Conservation (phyloP, 1,284 basidiomycete genomes). For the Ceratobasidium sp. region DNA sequence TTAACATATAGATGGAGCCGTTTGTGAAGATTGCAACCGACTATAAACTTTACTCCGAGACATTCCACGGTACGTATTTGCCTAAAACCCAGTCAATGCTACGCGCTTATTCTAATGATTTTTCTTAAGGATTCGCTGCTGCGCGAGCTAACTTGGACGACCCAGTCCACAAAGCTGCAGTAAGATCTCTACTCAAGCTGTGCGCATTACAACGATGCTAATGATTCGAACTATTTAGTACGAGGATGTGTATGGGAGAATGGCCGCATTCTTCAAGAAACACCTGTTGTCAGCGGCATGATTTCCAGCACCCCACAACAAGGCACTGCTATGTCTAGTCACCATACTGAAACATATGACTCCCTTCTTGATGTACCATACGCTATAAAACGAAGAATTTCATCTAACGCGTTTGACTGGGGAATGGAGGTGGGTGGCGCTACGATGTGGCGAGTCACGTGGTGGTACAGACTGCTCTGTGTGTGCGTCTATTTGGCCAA, state of each 20-base stretch:
- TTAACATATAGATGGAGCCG: slow-evolving; percentile 16
- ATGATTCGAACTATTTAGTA: slow-evolving; percentile 1
- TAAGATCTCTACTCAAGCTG: not conserved
- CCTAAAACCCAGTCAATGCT: not conserved
- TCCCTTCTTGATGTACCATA: too few species aligned
- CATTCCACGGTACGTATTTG: slow-evolving; percentile 17
- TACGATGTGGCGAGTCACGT: too few species aligned
- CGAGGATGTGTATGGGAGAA: slow-evolving; percentile 30
- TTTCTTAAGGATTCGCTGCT: slow-evolving; percentile 23
- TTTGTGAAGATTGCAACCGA: slow-evolving; percentile 27
- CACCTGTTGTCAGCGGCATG: not conserved
- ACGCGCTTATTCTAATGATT: not conserved
- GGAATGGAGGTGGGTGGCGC: too few species aligned
- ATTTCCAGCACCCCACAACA: too few species aligned
- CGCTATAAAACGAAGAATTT: too few species aligned
- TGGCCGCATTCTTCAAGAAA: slow-evolving; percentile 28
- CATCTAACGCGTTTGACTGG: too few species aligned
- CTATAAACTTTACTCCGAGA: slow-evolving; percentile 31
- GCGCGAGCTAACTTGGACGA: slow-evolving; percentile 21
- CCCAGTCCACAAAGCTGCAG: slow-evolving; percentile 34
- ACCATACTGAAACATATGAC: too few species aligned
- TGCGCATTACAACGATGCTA: not conserved
- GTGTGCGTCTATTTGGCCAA: too few species aligned
- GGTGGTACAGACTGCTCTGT: too few species aligned
- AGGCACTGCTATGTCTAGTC: too few species aligned